A percentile compares a stretch with the other conserved stretches of the same genome.
These are phyloP conservation scores for Zizania latifolia DNA, from an alignment of 176 grass and related monocot species.

Conservation along the genomic window DNA sequence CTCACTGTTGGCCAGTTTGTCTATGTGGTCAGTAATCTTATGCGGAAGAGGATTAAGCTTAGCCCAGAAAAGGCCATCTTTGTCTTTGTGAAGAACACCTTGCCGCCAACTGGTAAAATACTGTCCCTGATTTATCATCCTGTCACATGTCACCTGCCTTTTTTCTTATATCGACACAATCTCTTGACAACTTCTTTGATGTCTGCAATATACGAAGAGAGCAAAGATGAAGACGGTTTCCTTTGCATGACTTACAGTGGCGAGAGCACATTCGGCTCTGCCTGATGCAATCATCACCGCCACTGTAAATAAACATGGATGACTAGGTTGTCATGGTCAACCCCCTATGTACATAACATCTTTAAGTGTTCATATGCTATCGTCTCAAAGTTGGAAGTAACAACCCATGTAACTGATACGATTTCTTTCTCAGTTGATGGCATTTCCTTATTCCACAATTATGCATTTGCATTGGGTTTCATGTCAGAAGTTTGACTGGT, in stretches of 20 bases:
- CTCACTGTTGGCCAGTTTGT: constrained; percentile 75
- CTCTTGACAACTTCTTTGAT: no score
- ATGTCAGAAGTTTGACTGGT: neutral
- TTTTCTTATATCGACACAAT: neutral
- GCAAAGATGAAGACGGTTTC: constrained; percentile 87
- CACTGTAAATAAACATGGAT: constrained; percentile 41
- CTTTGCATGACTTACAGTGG: constrained; percentile 93
- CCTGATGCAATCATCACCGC: neutral
- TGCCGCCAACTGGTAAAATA: constrained; percentile 61
- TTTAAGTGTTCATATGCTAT: neutral
- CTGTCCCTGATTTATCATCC: neutral
- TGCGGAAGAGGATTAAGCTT: constrained; percentile 85
- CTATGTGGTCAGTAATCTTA: no score
- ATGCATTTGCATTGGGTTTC: neutral
- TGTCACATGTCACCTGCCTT: neutral
- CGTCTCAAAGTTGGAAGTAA: neutral
- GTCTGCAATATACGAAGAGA: constrained; percentile 80
- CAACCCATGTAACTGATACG: neutral
- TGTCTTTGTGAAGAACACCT: no score
- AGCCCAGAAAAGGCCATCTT: no score
- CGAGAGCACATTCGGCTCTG: constrained; percentile 79
- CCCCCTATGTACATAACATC: constrained; percentile 20
- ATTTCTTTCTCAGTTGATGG: neutral
- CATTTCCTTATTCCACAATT: neutral
- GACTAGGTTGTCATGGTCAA: neutral